Base-by-base conservation (phyloP, 805 yeast genomes). In the Tanozyma kutaoensis region DNA sequence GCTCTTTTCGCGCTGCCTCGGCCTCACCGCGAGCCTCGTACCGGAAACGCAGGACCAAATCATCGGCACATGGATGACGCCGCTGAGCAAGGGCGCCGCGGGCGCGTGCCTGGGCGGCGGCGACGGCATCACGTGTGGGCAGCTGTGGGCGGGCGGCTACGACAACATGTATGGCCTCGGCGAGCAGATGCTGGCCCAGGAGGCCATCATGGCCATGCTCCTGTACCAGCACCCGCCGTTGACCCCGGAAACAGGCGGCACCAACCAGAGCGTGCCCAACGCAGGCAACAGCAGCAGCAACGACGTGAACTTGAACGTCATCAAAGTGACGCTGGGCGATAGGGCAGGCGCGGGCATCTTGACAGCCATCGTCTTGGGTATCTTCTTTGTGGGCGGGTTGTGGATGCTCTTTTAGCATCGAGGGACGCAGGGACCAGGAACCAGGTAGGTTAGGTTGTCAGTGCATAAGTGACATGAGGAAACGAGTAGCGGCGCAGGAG, bases 311-410 rank as follows among this genome's bases (percentile, higher is more conserved):
- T 15, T 15, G 23, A 63, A 69, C 38, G 46, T 43, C 24, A 48
- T 76, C 25, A 53, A 48, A 1, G 70, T 85, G 23, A 57, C 71
- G 1, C 48, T 58, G 0, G 72, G 69, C 33, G 52, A 46, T 31
- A 38, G 65, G 40, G 95, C 84, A 2, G 97, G 97, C 26, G 95
- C 96, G 1, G 93, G 93, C 25, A 58, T 86, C 14, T 50, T 82
- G 23, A 88, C 98, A 0, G 93, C 86, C 0, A 50, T 82, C 5
- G 73, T 78, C 1, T 48, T 82, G 36, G 69, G 70, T 2, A 46
- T 62, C 3, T 40, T 84, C 14, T 46, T 74, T 13, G 82, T 75
- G 20, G 72, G 85, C 14, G 66, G 79, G 18, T 58, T 73, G 19
- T 85, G 97, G 95, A 76, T 88, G 86, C 45, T 73, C 27, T 46